These are phyloP conservation scores for Flueggea neowawraea DNA, from an alignment of 441 rosid species.

Conservation along the genomic window DNA sequence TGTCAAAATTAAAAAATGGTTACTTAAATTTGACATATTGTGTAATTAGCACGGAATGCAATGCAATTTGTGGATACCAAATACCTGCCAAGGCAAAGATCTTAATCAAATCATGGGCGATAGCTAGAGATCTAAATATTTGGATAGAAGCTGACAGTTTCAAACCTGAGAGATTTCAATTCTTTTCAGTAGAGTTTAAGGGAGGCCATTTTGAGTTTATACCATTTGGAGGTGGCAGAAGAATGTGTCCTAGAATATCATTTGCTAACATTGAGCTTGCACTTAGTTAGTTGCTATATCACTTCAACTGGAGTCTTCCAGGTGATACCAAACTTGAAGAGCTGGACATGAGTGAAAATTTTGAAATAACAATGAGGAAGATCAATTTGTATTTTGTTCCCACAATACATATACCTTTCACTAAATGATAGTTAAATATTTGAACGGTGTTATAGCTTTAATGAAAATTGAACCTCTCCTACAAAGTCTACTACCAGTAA, in stretches of 20 bases:
- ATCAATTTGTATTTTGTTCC: not conserved
- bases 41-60: no score
- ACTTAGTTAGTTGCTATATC: not conserved
- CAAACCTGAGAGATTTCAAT: not conserved
- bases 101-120: not conserved
- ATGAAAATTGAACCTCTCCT: no score
- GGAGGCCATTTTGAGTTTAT: not conserved
- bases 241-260: no score
- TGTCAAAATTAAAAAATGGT: no score
- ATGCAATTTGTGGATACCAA: not conserved
- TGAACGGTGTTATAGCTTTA: no score
- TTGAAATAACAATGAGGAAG: not conserved
- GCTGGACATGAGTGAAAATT: slow-evolving; percentile 1
- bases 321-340: not conserved
- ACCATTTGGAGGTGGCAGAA: slow-evolving; percentile 7
- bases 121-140: not conserved
- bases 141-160: slow-evolving; percentile 4
- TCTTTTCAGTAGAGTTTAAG: not conserved
- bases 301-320: not conserved
- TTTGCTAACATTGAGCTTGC: not conserved
- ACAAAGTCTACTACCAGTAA: no score
- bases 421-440: no score
- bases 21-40: no score
- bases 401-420: no score
- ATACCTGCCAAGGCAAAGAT: not conserved